Evolutionary conservation across 2,329 filamentous ascomycete species (phyloP).

Genomic region (Venturiaceae sp.): DNA sequence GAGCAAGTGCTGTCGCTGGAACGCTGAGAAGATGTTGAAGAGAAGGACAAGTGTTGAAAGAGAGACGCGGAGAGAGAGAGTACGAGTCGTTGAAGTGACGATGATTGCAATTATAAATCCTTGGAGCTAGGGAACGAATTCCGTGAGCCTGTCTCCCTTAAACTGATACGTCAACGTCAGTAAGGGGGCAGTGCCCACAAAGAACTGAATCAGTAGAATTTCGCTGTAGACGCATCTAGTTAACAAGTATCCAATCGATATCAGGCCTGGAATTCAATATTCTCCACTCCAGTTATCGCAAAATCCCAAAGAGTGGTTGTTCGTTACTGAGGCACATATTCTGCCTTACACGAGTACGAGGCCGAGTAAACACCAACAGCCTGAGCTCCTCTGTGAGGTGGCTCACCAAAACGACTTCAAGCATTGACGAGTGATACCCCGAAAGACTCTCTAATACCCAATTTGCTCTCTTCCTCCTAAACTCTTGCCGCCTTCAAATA

Average conservation of each 20-base stretch:
- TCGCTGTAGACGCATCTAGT: background rate
- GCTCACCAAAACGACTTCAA: background rate
- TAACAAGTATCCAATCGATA: background rate
- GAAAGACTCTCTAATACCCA: background rate
- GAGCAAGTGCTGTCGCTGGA: background rate
- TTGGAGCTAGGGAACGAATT: background rate
- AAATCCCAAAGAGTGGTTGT: background rate
- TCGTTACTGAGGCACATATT: background rate
- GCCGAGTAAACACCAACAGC: constrained; percentile 2
- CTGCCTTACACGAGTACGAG: too few species aligned
- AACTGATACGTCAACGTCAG: background rate
- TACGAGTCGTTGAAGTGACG: background rate
- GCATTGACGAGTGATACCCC: background rate
- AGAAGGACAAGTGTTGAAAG: background rate
- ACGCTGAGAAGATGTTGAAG: background rate
- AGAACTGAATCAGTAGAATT: background rate
- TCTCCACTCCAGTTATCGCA: background rate
- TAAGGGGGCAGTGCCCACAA: background rate
- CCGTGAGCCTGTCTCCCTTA: background rate
- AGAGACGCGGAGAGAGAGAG: background rate
- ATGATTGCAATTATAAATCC: background rate
- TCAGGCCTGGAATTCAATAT: too few species aligned
- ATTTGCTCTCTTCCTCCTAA: background rate
- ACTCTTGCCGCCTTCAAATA: background rate
- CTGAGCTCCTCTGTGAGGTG: background rate